Percentiles rank a stretch among this genome's conserved stretches.
Evolutionary conservation across 139 green algal genomes (phyloP).

Genomic region (Mesotaenium endlicherianum): DNA sequence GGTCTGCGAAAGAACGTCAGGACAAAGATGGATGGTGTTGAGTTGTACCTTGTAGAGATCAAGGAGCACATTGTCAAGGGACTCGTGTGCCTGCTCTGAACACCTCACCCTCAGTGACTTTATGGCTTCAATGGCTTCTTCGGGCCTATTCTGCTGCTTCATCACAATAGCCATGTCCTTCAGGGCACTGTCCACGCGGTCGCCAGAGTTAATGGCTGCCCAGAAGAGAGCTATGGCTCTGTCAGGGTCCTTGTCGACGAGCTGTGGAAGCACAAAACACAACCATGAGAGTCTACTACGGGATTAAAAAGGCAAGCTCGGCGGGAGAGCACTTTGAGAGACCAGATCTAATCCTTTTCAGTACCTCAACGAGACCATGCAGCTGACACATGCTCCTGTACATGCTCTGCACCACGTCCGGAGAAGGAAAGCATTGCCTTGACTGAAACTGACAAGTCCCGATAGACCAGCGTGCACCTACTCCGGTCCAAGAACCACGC

Average conservation of each 20-base stretch:
- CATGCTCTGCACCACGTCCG: too few relatives aligned
- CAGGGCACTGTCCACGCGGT: slow-evolving; percentile 49
- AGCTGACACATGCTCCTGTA: too few relatives aligned
- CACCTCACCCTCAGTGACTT: slow-evolving; percentile 32
- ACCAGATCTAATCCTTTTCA: too few relatives aligned
- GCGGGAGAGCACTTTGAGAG: background rate
- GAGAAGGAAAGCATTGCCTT: background rate
- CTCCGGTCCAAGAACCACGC: background rate
- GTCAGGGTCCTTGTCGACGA: slow-evolving; percentile 54
- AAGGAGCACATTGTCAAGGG: slow-evolving; percentile 52
- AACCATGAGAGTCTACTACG: background rate
- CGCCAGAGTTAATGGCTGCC: slow-evolving; percentile 43
- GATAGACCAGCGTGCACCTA: background rate
- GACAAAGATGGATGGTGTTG: too few relatives aligned
- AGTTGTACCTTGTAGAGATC: slow-evolving; percentile 55
- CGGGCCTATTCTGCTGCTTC: slow-evolving; percentile 51
- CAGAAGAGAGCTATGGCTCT: slow-evolving; percentile 52
- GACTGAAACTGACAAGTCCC: background rate
- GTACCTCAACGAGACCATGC: too few relatives aligned
- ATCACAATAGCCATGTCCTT: slow-evolving; percentile 58
- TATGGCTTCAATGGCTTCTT: slow-evolving; percentile 54
- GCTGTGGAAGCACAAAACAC: slow-evolving; percentile 14
- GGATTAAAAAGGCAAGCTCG: background rate
- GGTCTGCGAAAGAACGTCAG: too few relatives aligned
- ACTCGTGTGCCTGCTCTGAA: slow-evolving; percentile 45